These are phyloP conservation scores for Sungouiozyma intestinalis DNA, from an alignment of 805 yeast genomes.

Conservation along the genomic window DNA sequence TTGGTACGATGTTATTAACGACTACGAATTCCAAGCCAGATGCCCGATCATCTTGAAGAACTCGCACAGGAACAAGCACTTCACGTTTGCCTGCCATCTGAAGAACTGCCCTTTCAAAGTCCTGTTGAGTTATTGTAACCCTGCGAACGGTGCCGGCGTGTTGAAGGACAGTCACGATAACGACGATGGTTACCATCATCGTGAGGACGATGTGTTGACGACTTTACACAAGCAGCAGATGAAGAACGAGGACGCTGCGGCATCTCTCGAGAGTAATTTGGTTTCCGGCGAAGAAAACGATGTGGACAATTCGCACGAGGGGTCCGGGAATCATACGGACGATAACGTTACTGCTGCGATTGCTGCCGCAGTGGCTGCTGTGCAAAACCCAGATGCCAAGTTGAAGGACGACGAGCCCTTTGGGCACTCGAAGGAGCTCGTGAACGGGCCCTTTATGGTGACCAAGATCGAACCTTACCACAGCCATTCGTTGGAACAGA, in stretches of 20 bases:
- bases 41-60: conserved; percentile 29
- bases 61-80: conserved; percentile 28
- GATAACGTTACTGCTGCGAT: conserved; percentile 27
- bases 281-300: conserved; percentile 1
- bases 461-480: conserved; percentile 29
- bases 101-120: conserved; percentile 28
- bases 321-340: conserved; percentile 14
- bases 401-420: conserved; percentile 1
- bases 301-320: conserved; percentile 5
- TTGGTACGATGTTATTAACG: conserved; percentile 28
- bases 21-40: conserved; percentile 28
- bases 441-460: conserved; percentile 26
- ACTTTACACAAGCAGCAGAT: not conserved
- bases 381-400: conserved; percentile 13
- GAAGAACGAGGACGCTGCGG: not conserved
- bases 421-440: conserved; percentile 6
- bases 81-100: conserved; percentile 29
- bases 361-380: conserved; percentile 29
- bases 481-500: conserved; percentile 27
- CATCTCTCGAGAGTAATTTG: not conserved
- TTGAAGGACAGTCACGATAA: conserved; percentile 1
- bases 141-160: not conserved
- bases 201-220: not conserved
- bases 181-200: not conserved
- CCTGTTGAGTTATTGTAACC: conserved; percentile 24